Evolutionary conservation across 805 yeast genomes (phyloP).

Genomic region (Priceomyces castillae): DNA sequence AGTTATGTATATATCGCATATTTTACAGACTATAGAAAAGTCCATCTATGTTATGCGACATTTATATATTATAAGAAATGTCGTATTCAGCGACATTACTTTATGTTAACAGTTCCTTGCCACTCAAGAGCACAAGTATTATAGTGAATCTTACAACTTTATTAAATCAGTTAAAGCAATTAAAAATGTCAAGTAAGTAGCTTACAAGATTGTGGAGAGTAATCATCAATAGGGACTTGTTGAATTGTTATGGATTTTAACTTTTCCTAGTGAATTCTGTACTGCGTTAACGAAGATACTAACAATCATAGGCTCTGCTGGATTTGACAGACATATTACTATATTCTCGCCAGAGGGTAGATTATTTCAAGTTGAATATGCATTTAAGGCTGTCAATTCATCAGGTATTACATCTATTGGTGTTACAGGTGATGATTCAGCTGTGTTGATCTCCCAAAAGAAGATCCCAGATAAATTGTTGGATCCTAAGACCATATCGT

Average conservation of each 20-base stretch:
- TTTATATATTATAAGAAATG: background rate
- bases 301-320: conserved; percentile 68
- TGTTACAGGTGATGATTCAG: conserved; percentile 79
- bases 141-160: background rate
- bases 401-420: conserved; percentile 89
- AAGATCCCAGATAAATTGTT: conserved; percentile 93
- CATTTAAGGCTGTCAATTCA: conserved; percentile 93
- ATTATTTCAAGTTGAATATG: conserved; percentile 95
- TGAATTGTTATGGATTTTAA: background rate
- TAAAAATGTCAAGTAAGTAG: conserved; percentile 27
- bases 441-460: conserved; percentile 89
- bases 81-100: background rate
- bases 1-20: too few species aligned
- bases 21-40: too few species aligned
- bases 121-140: conserved; percentile 1
- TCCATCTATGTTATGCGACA: conserved; percentile 2
- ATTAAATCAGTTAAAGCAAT: conserved; percentile 1
- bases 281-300: conserved; percentile 30
- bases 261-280: too few species aligned
- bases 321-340: conserved; percentile 97
- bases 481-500: conserved; percentile 83
- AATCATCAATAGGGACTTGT: background rate
- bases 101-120: conserved; percentile 1
- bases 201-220: background rate
- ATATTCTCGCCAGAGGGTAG: conserved; percentile 99